Base-by-base conservation (phyloP, 177 flowering plant genomes). In the Vitis hybrid region DNA sequence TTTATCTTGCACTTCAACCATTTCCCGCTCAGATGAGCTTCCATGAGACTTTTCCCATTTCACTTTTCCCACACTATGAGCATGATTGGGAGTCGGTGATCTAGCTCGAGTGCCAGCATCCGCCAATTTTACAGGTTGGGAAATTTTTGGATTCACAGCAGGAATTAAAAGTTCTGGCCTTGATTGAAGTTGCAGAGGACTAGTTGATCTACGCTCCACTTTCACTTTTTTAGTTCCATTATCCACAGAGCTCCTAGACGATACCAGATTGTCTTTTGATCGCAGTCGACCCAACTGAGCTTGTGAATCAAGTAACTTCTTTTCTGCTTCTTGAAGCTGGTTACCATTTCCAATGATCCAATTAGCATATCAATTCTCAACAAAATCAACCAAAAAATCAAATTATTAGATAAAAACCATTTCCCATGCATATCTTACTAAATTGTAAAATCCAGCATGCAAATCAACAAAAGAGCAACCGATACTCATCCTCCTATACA, bases 251-350 rank as follows among this genome's bases (percentile, higher is more conserved):
- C 45, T 70, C 62, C 67, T 80, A 53, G 85, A 71, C 57, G 79
- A 67, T 62, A 45, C 45, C 39, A 16, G 65, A 56, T 71, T 76
- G 45, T 70, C 70, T 48, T 19, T 73, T 10, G 82, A 66, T 15
- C 84, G 81, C 68, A 83, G 81, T 19, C 86, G 83, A 74, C 81
- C 81, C 79, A 90, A 74, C 67, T 81, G 74, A 66, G 83, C 70
- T 56, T 86, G 72, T 29, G 93, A 78, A 72, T 84, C 90, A 31
- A 67, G 64, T 65, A 89, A 74, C 72, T 76, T 85, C 79, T 69
- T 86, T 77, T 86, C 86, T 19, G 93, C 82, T 70, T 84, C 79
- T 70, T 76, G 77, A 72, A 90, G 89, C 95, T 90, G 88, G 80
- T 78, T 5, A 56, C 29, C 15, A 22, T 74, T 76, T 39, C 64